Evolutionary conservation across 495 filamentous ascomycete species (phyloP).

Genomic region (Durotheca rogersii): DNA sequence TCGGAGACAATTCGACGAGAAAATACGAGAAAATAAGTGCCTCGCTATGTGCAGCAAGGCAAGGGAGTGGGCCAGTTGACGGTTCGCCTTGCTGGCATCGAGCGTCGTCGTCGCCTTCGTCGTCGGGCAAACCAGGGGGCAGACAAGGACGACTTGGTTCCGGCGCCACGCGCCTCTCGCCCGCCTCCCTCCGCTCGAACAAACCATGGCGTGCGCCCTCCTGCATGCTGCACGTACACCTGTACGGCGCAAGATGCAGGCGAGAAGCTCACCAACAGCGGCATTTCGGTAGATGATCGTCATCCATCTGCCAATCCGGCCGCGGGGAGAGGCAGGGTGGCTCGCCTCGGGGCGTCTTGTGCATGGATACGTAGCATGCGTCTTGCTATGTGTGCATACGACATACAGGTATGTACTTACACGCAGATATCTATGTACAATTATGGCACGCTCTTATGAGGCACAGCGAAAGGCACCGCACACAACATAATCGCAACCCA

Average conservation of each 20-base stretch:
- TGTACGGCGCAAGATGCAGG: constrained; percentile 6
- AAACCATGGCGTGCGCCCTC: constrained; percentile 17
- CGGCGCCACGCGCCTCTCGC: neutral
- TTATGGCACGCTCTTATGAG: constrained; percentile 8
- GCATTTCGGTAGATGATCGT: constrained; percentile 27
- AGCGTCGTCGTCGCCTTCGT: too few species aligned
- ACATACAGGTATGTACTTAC: neutral
- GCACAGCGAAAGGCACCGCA: constrained; percentile 3
- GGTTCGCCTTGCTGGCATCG: too few species aligned
- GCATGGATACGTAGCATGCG: too few species aligned
- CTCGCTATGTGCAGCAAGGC: too few species aligned
- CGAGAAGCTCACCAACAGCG: too few species aligned
- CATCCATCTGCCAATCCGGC: neutral
- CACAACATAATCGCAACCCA: too few species aligned
- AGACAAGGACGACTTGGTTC: neutral
- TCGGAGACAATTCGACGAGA: too few species aligned
- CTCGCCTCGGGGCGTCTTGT: constrained; percentile 25
- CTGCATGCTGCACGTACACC: constrained; percentile 31
- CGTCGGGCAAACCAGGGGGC: too few species aligned
- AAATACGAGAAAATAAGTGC: too few species aligned
- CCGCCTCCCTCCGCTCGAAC: neutral
- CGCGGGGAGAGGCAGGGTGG: constrained; percentile 11
- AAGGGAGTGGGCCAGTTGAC: too few species aligned
- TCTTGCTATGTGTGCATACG: too few species aligned
- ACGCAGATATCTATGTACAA: too few species aligned